Percentiles rank a stretch among this genome's conserved stretches.
Evolutionary conservation across 495 filamentous ascomycete species (phyloP).

Genomic region (Chaetomium tenue): DNA sequence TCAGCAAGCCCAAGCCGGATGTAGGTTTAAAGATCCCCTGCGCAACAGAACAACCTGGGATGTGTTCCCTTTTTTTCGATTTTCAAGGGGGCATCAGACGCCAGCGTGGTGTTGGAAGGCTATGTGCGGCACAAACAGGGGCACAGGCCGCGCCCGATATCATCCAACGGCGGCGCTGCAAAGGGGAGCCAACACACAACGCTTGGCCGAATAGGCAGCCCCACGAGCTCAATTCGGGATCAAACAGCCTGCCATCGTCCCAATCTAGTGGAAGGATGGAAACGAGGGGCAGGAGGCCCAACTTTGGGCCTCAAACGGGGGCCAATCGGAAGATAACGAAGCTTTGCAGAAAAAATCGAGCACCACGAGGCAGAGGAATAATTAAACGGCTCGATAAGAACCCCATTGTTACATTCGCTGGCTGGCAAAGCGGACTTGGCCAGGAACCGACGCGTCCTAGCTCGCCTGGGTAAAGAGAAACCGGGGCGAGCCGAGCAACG

Average conservation of each 20-base stretch:
- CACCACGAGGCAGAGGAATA: neutral
- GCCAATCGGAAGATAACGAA: neutral
- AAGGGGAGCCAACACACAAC: neutral
- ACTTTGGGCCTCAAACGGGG: neutral
- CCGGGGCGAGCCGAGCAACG: constrained; percentile 1
- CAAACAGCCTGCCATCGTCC: neutral
- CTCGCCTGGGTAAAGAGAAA: neutral
- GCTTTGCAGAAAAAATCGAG: neutral
- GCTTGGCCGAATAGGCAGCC: neutral
- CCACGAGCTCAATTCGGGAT: neutral
- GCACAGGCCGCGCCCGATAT: neutral
- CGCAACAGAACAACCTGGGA: neutral
- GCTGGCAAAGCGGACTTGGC: neutral
- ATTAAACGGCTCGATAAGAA: neutral
- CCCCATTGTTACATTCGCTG: constrained; percentile 2
- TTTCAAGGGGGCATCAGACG: neutral
- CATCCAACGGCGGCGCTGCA: constrained; percentile 1
- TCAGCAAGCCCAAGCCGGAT: neutral
- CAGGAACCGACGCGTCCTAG: constrained; percentile 5
- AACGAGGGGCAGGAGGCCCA: neutral
- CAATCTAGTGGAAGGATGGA: neutral
- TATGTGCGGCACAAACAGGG: constrained; percentile 11
- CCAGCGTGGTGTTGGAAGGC: neutral
- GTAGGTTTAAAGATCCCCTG: neutral
- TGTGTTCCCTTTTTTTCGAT: neutral